Evolutionary conservation across 495 filamentous ascomycete genomes (phyloP), one percentile per base, ranked within the genome.

Genomic region (Hypoxylon lenormandii): DNA sequence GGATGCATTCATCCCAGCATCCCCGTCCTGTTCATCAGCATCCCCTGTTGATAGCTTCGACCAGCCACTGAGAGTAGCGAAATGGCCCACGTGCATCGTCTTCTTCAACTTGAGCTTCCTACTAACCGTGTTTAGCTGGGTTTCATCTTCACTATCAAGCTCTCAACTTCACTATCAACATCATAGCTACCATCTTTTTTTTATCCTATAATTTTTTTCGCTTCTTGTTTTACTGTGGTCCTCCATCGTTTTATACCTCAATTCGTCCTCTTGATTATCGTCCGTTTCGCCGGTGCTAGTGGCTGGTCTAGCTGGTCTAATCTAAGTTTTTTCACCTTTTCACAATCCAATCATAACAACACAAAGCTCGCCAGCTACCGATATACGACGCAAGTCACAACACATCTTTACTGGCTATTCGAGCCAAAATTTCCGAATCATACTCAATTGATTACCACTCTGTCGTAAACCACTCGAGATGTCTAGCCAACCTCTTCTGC

Each of bases 401-500:
- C 19, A 13, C 33, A 28, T 57, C 22, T 52, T 19, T 43, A 51
- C 51, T 47, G 22, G 21, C 23, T 43, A 49, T 48, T 58, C 40
- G 21, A 52, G 36, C 60, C 57, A 42, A 61, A 50, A 46, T 40
- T 30, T 8, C 18, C 61, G 51, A 51, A 56, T 37, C 45, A 46
- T 53, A 65, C 38, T 46, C 42, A 18, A 58, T 47, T 28, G 22
- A 26, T 8, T 8, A 8, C 16, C 7, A 15, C 38, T 16, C 51
- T 42, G 15, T 53, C 45, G 33, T 28, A 16, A 61, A 61, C 33
- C 19, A 7, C 47, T 59, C 72, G 71, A 26, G 56, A 98, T 98
- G 94, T 98, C 94, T n/a, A 91, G 89, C 76, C 94, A 97, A 80
- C 95, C 94, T 72, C 90, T 98, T 65, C 90, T 98, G 57, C 92